Evolutionary conservation across 129 eudicot species (phyloP).

Genomic region (Ambrosia artemisiifolia): DNA sequence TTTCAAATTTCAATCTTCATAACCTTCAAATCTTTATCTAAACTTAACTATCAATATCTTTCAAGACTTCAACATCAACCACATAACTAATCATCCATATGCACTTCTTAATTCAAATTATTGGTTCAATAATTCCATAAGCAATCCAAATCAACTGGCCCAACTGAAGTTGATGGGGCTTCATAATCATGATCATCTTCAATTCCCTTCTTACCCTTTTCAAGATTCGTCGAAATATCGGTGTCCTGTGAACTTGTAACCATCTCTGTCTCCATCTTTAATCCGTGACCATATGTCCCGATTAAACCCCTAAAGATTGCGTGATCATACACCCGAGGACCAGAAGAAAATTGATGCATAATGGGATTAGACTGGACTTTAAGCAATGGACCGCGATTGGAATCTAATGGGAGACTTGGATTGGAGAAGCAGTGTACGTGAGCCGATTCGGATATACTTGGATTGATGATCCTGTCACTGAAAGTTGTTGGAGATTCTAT

Average conservation of each 20-base stretch:
- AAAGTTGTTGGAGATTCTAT: conserved; percentile 44
- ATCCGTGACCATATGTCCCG: conserved; percentile 11
- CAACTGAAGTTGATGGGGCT: conserved; percentile 54
- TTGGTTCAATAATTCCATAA: conserved; percentile 49
- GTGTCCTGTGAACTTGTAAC: conserved; percentile 53
- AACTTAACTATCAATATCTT: conserved; percentile 1
- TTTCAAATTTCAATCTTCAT: too few relatives aligned
- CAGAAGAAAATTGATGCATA: conserved; percentile 30
- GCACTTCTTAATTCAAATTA: conserved; percentile 21
- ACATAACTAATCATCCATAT: background rate
- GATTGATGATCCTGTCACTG: conserved; percentile 17
- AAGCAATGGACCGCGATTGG: conserved; percentile 18
- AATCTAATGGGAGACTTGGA: conserved; percentile 12
- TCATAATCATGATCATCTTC: conserved; percentile 39
- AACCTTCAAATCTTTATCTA: too few relatives aligned
- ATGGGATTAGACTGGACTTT: too few relatives aligned
- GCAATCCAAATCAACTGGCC: conserved; percentile 49
- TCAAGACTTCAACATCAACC: conserved; percentile 24
- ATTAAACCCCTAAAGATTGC: conserved; percentile 44
- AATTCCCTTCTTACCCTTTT: conserved; percentile 47
- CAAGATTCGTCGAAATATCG: conserved; percentile 54
- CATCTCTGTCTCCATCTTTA: conserved; percentile 49
- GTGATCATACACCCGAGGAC: conserved; percentile 46
- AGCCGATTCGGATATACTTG: conserved; percentile 24
- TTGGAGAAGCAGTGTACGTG: conserved; percentile 99